A percentile compares a stretch with the other conserved stretches of the same genome.
Evolutionary conservation across 768 basidiomycete species (phyloP).

Genomic region (Termitomyces sp.): DNA sequence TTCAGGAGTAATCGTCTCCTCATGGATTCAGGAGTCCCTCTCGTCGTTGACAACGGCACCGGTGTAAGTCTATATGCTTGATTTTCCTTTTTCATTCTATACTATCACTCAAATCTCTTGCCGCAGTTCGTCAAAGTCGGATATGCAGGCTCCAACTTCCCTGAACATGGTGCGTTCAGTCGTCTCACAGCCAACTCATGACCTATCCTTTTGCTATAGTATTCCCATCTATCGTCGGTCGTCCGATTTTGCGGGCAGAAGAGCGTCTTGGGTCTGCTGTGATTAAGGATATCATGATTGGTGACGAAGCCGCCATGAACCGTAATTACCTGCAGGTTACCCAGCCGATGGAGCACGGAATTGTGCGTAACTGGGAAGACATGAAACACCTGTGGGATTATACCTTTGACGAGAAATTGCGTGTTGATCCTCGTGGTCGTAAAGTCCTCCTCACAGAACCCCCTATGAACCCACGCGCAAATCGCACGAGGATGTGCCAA

Average conservation of each 20-base stretch:
- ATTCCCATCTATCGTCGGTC: constrained; percentile 95
- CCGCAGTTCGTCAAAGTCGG: constrained; percentile 86
- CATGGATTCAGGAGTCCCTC: constrained; percentile 49
- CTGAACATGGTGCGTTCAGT: constrained; percentile 70
- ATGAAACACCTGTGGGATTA: constrained; percentile 99
- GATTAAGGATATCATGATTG: constrained; percentile 98
- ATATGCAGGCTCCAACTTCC: constrained; percentile 92
- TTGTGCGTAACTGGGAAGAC: constrained; percentile 98
- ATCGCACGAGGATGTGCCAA: constrained; percentile 91
- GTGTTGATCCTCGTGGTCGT: constrained; percentile 78
- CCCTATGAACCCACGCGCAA: constrained; percentile 96
- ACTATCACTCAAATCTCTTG: constrained; percentile 11
- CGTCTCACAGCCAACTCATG: background rate
- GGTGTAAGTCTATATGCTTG: constrained; percentile 51
- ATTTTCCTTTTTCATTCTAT: background rate
- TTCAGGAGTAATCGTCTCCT: background rate
- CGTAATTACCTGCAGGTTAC: constrained; percentile 95
- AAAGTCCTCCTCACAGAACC: constrained; percentile 97
- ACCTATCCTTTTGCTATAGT: constrained; percentile 40
- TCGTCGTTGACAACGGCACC: constrained; percentile 89
- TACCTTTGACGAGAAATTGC: constrained; percentile 95
- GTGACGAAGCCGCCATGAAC: constrained; percentile 93
- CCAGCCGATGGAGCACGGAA: constrained; percentile 99
- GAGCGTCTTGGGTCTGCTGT: constrained; percentile 83
- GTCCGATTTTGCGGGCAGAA: constrained; percentile 96